Percentiles rank a stretch among this genome's conserved stretches.
Evolutionary conservation across 345 rosid genomes (phyloP).

Genomic region (Angophora floribunda): DNA sequence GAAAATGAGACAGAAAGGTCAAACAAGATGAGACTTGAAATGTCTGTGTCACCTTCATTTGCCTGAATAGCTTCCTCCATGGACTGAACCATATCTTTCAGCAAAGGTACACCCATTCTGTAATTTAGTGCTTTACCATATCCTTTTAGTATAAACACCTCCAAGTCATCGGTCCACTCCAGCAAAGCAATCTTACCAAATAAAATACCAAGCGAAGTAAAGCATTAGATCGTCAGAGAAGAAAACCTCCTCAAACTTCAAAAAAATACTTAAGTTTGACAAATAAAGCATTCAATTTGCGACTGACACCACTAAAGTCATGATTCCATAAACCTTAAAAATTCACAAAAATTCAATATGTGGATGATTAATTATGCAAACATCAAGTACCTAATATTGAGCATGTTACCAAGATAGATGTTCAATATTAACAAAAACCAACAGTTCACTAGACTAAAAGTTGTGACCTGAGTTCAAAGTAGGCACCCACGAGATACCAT

Average conservation of each 20-base stretch:
- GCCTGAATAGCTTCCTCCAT: constrained; percentile 87
- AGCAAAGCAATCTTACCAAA: constrained; percentile 64
- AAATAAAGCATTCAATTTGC: neutral
- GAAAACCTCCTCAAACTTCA: neutral
- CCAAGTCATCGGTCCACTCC: constrained; percentile 96
- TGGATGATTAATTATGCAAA: neutral
- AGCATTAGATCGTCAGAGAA: neutral
- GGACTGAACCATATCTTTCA: constrained; percentile 71
- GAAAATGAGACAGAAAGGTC: neutral
- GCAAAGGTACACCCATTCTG: constrained; percentile 84
- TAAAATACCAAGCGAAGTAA: neutral
- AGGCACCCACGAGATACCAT: neutral
- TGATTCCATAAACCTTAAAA: neutral
- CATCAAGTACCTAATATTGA: neutral
- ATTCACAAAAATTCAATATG: neutral
- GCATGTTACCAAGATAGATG: neutral
- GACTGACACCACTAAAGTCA: neutral
- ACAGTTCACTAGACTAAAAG: neutral
- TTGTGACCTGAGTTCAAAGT: neutral
- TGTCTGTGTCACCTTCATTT: constrained; percentile 48
- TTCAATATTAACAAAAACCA: neutral
- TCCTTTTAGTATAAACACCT: constrained; percentile 72
- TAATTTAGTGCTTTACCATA: constrained; percentile 81
- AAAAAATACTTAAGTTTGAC: neutral
- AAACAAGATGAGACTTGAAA: neutral